phyloP scores from a whole-genome alignment of 2,329 filamentous ascomycete genomes.

The Claviceps citrina region DNA sequence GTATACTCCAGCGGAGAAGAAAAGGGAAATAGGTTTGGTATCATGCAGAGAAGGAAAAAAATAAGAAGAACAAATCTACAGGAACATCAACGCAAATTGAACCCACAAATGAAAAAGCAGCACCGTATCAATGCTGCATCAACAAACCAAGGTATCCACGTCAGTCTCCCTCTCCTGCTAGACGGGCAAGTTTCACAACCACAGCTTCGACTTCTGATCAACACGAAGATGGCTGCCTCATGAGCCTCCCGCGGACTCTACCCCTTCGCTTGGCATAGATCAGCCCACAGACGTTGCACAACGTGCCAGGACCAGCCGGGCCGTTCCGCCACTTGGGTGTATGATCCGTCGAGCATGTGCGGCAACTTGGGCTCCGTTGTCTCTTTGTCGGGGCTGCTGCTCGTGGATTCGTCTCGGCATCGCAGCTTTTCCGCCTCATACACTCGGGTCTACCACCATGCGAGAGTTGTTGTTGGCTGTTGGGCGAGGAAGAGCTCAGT shows the following conservation, averaged over 20 bases:
- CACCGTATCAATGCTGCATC: neutral
- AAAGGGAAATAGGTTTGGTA: neutral
- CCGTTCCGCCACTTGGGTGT: conserved; percentile 64
- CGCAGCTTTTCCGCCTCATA: neutral
- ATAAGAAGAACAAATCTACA: neutral
- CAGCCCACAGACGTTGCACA: conserved; percentile 60
- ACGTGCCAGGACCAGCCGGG: conserved; percentile 55
- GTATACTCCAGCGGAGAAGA: neutral
- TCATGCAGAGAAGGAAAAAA: neutral
- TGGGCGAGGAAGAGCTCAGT: neutral
- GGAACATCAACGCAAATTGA: too few relatives aligned
- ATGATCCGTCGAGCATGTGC: conserved; percentile 49
- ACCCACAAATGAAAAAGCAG: neutral
- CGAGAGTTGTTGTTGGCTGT: too few relatives aligned
- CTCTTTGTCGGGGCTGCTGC: neutral
- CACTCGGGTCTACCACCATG: neutral
- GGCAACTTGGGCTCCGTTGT: conserved; percentile 14
- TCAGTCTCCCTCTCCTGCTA: neutral
- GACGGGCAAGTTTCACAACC: too few relatives aligned
- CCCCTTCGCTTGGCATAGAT: conserved; percentile 20
- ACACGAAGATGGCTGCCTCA: conserved; percentile 3
- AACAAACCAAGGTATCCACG: neutral
- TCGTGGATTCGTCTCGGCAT: neutral
- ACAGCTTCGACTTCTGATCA: too few relatives aligned
- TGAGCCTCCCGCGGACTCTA: neutral